Conservation (phyloP, 139 green algal genomes). For the Tetraselmis striata region DNA sequence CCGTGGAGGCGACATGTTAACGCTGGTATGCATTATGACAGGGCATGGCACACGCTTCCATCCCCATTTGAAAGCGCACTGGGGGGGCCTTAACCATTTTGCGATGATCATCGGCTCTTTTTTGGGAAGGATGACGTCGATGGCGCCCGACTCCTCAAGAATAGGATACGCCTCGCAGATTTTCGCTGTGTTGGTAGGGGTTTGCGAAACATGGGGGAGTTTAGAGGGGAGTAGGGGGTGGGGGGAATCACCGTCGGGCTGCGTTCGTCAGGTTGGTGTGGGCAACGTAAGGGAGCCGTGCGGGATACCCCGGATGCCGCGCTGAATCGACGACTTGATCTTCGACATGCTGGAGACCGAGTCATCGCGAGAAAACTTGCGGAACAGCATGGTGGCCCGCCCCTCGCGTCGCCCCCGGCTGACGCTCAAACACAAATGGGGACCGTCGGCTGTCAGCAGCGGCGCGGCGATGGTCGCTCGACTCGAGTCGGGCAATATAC, state of each 20-base stretch:
- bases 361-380: slow-evolving; percentile 33
- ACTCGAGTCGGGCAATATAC: too few species aligned
- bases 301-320: slow-evolving; percentile 80
- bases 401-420: too few species aligned
- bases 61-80: too few species aligned
- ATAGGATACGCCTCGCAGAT: slow-evolving; percentile 82
- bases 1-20: too few species aligned
- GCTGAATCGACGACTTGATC: slow-evolving; percentile 80
- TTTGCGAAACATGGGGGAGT: background rate
- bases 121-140: slow-evolving; percentile 93
- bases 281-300: too few species aligned
- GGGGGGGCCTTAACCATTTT: slow-evolving; percentile 68
- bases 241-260: too few species aligned
- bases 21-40: too few species aligned
- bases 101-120: slow-evolving; percentile 80
- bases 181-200: slow-evolving; percentile 63
- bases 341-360: slow-evolving; percentile 24
- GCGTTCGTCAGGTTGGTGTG: too few species aligned
- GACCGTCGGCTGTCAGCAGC: too few species aligned
- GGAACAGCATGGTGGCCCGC: background rate
- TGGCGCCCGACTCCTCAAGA: slow-evolving; percentile 64
- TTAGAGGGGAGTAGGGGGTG: background rate
- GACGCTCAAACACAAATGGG: too few species aligned
- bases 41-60: too few species aligned
- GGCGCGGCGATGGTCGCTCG: too few species aligned